Evolutionary conservation across 169 alveolate genomes (phyloP).

Genomic region (Theileria parva): DNA sequence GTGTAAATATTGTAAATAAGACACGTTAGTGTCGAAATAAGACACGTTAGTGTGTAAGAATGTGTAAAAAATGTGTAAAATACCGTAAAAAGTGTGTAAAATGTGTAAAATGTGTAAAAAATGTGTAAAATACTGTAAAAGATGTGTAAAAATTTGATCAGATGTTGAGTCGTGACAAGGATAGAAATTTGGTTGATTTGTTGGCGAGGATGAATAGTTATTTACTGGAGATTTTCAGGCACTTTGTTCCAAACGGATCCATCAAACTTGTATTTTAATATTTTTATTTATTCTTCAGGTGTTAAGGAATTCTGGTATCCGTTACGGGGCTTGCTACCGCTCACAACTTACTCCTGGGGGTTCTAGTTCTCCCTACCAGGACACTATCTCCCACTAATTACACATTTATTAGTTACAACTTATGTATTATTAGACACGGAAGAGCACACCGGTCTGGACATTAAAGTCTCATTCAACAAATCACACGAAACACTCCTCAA

Average conservation of each 20-base stretch:
- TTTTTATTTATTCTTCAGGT: background rate
- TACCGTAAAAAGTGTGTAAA: too few species aligned
- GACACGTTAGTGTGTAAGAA: too few species aligned
- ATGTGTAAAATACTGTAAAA: too few species aligned
- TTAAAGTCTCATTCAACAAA: slow-evolving; percentile 49
- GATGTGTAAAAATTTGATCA: background rate
- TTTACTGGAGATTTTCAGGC: slow-evolving; percentile 57
- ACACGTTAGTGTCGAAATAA: too few species aligned
- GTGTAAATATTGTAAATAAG: too few species aligned
- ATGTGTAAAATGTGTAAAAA: too few species aligned
- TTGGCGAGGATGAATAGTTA: slow-evolving; percentile 59
- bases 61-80: too few species aligned
- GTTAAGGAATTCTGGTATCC: background rate
- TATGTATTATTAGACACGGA: slow-evolving; percentile 13
- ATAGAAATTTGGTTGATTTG: slow-evolving; percentile 48
- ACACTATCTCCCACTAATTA: too few species aligned
- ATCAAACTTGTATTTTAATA: slow-evolving; percentile 43
- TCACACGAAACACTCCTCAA: slow-evolving; percentile 28
- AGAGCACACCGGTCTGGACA: slow-evolving; percentile 52
- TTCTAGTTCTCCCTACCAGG: too few species aligned
- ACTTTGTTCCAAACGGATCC: slow-evolving; percentile 73
- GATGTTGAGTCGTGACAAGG: slow-evolving; percentile 59
- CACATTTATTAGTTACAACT: background rate
- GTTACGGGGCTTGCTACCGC: background rate
- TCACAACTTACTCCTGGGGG: too few species aligned